Base-by-base conservation (phyloP, 108 stramenopile genomes). In the Cyclotella distinguenda region DNA sequence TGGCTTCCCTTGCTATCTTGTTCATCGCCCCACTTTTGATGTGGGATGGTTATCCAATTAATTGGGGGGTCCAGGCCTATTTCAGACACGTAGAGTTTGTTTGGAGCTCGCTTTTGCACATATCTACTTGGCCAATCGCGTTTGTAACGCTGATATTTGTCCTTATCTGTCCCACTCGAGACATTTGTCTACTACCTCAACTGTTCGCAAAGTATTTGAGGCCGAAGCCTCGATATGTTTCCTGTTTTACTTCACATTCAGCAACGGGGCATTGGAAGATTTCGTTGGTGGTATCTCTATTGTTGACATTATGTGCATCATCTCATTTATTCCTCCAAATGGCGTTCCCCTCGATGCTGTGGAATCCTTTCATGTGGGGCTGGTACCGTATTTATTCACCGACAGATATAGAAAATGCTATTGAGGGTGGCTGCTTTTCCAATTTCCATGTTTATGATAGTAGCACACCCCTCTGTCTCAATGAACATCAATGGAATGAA, bases 361-460 rank as follows among this genome's bases (percentile, higher is more conserved):
- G 74, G 74, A 76, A 76, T 54, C 74, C 74, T 11, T 58, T 60
- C 52, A 68, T 70, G 9, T 76, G 74, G 74, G 74, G 74, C 8
- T 60, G 55, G 44, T 70, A 76, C 50, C 60, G 32, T 16, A 55
- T 70, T 9, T 76, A 76, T 38, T 31, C 46, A 8, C 74, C 74
- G 7, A 35, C 31, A 1, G 53, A 44, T 23, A 63, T 54, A n/a
- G 25, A 45, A 19, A 15, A n/a, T 12, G n/a, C 68, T 15, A 13
- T 76, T 27, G 42, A 47, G 33, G 54, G 54, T 12, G 69, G 62
- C 1, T 76, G 74, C 39, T 53, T 76, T 30, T 27, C 53, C 38
- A 56, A 39, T 15, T 19, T 40, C 10, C 25, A 59, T 8, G 43
- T 16, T 10, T 6, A 31, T 59, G 58, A 13, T 8, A 26, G 8